A percentile compares a stretch with the other conserved stretches of the same genome.
Evolutionary conservation across 129 eudicot genomes (phyloP).

Genomic region (Pseudognaphalium luteoalbum): DNA sequence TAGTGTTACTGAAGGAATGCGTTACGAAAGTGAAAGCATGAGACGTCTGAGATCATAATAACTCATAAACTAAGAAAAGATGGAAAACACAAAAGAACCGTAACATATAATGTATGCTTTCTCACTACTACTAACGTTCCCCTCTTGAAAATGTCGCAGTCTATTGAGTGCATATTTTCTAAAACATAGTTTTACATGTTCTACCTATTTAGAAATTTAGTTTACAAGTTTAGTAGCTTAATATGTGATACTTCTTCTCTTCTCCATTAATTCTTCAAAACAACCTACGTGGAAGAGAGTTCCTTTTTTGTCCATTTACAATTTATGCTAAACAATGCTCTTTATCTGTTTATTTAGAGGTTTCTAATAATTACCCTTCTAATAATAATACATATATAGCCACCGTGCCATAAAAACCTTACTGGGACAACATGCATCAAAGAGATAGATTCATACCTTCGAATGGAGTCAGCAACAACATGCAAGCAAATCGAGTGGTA

Average conservation of each 20-base stretch:
- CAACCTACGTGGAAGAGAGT: background rate
- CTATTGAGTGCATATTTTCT: background rate
- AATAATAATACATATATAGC: no score
- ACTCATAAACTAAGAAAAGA: no score
- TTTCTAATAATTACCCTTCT: no score
- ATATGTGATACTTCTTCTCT: background rate
- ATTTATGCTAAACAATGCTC: background rate
- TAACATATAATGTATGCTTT: no score
- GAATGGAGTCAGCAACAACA: slow-evolving; percentile 94
- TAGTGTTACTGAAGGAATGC: no score
- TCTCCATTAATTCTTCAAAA: background rate
- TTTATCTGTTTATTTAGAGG: background rate
- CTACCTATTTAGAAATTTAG: background rate
- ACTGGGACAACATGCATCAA: background rate
- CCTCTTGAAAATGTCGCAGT: background rate
- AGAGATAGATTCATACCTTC: slow-evolving; percentile 54
- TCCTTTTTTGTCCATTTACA: background rate
- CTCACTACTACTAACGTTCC: no score
- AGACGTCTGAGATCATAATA: no score
- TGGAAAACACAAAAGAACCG: no score
- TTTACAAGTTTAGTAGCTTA: background rate
- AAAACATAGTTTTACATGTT: background rate
- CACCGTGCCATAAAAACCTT: background rate
- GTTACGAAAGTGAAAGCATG: no score
- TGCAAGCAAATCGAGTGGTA: slow-evolving; percentile 93